A percentile compares a stretch with the other conserved stretches of the same genome.
phyloP scores from a whole-genome alignment of 768 basidiomycete genomes.

The Agaricus sinodeliciosus region DNA sequence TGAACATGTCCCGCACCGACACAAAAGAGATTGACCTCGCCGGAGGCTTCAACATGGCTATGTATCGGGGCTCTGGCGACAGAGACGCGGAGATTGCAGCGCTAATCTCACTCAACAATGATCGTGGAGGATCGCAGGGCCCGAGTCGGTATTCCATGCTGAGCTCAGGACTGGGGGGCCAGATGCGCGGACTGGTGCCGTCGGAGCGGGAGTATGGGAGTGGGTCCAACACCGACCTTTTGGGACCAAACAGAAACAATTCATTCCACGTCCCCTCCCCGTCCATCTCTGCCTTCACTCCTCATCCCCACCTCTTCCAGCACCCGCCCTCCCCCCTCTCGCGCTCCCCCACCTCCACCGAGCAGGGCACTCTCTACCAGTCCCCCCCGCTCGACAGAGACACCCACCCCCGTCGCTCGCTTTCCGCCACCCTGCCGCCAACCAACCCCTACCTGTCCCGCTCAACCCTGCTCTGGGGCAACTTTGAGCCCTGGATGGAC shows the following conservation, averaged over 20 bases:
- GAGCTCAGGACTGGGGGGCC: background rate
- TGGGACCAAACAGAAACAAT: constrained; percentile 43
- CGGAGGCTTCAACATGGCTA: constrained; percentile 22
- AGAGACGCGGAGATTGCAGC: constrained; percentile 4
- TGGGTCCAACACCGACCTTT: constrained; percentile 4
- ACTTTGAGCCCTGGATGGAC: constrained; percentile 96
- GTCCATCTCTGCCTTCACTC: constrained; percentile 41
- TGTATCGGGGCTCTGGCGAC: background rate
- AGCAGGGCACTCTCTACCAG: constrained; percentile 18
- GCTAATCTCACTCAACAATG: background rate
- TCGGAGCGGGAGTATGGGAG: constrained; percentile 18
- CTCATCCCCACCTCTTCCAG: constrained; percentile 30
- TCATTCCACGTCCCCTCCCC: constrained; percentile 21
- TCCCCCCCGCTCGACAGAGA: constrained; percentile 27
- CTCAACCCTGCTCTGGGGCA: constrained; percentile 78
- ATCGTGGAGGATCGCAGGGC: constrained; percentile 6
- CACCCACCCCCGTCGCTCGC: constrained; percentile 23
- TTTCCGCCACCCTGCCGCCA: constrained; percentile 15
- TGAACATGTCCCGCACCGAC: constrained; percentile 39
- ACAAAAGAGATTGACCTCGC: constrained; percentile 33
- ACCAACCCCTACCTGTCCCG: constrained; percentile 28
- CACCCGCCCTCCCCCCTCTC: constrained; percentile 22
- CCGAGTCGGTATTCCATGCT: background rate
- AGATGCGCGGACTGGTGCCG: background rate
- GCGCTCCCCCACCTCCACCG: constrained; percentile 12